A percentile compares a stretch with the other conserved stretches of the same genome.
Evolutionary conservation across 2,329 filamentous ascomycete species (phyloP).

Genomic region (Graphilbum fragrans): DNA sequence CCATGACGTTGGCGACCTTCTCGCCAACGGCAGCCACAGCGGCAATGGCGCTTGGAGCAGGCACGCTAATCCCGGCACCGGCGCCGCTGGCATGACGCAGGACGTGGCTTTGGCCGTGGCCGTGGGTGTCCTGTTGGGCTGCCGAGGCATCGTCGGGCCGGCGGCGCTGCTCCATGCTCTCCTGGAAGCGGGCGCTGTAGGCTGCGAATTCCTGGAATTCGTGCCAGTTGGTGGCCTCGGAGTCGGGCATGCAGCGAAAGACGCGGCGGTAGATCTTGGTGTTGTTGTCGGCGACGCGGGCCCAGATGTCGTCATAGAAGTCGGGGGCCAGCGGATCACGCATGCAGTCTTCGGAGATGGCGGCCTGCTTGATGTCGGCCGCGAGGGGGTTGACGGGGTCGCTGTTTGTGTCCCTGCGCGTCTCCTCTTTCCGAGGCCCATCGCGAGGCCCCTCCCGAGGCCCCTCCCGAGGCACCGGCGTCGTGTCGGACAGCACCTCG

Average conservation of each 20-base stretch:
- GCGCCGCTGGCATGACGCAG: slow-evolving; percentile 9
- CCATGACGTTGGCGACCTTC: slow-evolving; percentile 17
- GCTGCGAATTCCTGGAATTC: slow-evolving; percentile 77
- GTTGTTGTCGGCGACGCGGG: slow-evolving; percentile 79
- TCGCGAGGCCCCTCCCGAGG: no score
- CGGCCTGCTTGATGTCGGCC: slow-evolving; percentile 59
- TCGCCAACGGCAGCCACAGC: slow-evolving; percentile 23
- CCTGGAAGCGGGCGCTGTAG: slow-evolving; percentile 68
- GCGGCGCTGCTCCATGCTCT: slow-evolving; percentile 47
- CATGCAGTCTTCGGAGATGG: slow-evolving; percentile 87
- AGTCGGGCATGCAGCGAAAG: slow-evolving; percentile 95
- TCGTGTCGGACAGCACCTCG: slow-evolving; percentile 57
- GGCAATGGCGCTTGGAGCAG: slow-evolving; percentile 21
- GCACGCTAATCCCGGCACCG: slow-evolving; percentile 29
- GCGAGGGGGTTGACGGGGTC: slow-evolving; percentile 34
- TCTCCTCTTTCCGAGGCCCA: slow-evolving; percentile 65
- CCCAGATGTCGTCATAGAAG: slow-evolving; percentile 86
- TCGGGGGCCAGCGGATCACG: slow-evolving; percentile 68
- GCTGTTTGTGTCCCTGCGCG: neutral
- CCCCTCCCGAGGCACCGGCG: slow-evolving; percentile 29
- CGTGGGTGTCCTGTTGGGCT: neutral
- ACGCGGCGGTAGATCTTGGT: slow-evolving; percentile 88
- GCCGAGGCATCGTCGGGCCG: slow-evolving; percentile 29
- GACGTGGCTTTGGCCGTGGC: slow-evolving; percentile 7
- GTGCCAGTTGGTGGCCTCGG: slow-evolving; percentile 83